phyloP scores from a whole-genome alignment of 768 basidiomycete genomes.

The Boletus subparvulus region DNA sequence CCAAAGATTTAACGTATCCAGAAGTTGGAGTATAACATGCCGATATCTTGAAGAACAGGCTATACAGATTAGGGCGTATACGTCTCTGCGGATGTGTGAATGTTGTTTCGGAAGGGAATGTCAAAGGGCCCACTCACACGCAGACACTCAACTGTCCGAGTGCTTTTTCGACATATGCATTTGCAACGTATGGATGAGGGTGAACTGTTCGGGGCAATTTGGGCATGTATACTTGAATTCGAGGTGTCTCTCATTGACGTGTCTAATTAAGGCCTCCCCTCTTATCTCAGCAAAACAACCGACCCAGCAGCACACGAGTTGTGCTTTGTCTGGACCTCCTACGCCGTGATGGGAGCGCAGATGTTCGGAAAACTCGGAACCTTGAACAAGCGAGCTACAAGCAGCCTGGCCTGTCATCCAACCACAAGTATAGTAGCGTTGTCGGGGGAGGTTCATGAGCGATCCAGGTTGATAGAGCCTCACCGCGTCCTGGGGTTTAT shows the following conservation, averaged over 20 bases:
- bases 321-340: slow-evolving; percentile 9
- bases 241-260: slow-evolving; percentile 25
- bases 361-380: slow-evolving; percentile 20
- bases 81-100: background rate
- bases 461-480: background rate
- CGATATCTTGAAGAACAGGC: background rate
- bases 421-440: slow-evolving; percentile 10
- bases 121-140: background rate
- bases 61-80: background rate
- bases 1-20: background rate
- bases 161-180: slow-evolving; percentile 10
- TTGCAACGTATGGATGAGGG: slow-evolving; percentile 18
- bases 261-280: slow-evolving; percentile 18
- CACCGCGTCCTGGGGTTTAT: slow-evolving; percentile 6
- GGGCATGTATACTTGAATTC: slow-evolving; percentile 12
- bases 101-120: background rate
- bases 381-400: slow-evolving; percentile 14
- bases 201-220: slow-evolving; percentile 20
- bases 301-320: slow-evolving; percentile 14
- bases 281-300: slow-evolving; percentile 17
- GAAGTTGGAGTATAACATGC: background rate
- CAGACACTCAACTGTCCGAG: background rate
- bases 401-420: slow-evolving; percentile 4
- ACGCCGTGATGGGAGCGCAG: slow-evolving; percentile 21
- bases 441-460: background rate